A percentile compares a stretch with the other conserved stretches of the same genome.
phyloP scores from a whole-genome alignment of 352 stramenopile species.

The Phytopythium boreale region DNA sequence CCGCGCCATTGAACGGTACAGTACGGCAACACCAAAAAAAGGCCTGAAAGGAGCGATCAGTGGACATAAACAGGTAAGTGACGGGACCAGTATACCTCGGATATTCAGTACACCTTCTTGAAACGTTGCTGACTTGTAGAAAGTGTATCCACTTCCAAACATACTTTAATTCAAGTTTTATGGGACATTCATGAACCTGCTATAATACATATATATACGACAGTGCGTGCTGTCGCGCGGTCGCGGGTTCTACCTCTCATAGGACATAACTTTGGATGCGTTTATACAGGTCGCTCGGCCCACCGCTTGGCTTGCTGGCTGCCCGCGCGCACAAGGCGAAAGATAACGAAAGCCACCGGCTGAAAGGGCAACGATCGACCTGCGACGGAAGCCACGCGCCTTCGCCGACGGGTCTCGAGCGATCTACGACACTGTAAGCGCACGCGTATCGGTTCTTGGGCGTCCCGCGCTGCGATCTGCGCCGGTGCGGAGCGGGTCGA shows the following conservation, averaged over 20 bases:
- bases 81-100: background rate
- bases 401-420: slow-evolving; percentile 1
- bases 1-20: background rate
- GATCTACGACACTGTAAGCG: slow-evolving; percentile 1
- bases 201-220: background rate
- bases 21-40: background rate
- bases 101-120: background rate
- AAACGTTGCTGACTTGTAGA: background rate
- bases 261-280: background rate
- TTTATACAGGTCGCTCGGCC: background rate
- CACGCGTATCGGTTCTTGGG: background rate
- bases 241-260: slow-evolving; percentile 3
- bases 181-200: background rate
- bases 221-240: background rate
- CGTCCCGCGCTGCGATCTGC: background rate
- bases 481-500: background rate
- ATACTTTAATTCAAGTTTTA: background rate
- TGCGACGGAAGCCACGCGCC: slow-evolving; percentile 1
- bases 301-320: slow-evolving; percentile 7
- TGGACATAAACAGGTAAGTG: background rate
- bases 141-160: background rate
- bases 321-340: slow-evolving; percentile 3
- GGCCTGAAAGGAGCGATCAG: background rate
- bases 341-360: slow-evolving; percentile 9
- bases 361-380: background rate